Conservation (phyloP, 306 rosid species). For the Pterocarpus macrocarpus region DNA sequence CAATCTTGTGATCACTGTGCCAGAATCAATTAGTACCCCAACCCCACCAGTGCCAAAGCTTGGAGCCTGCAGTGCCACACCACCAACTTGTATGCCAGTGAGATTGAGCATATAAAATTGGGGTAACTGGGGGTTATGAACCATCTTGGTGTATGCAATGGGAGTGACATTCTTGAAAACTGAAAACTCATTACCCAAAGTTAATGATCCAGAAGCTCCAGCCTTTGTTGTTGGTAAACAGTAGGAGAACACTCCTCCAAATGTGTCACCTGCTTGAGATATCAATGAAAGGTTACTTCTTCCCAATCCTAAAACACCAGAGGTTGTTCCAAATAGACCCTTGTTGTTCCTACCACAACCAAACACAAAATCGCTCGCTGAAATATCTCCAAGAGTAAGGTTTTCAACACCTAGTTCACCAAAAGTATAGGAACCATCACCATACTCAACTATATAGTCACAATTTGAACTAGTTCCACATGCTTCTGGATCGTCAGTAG, state of each 20-base stretch:
- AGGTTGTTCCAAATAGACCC: slow-evolving; percentile 85
- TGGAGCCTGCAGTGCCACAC: slow-evolving; percentile 52
- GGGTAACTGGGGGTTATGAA: slow-evolving; percentile 65
- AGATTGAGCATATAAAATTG: slow-evolving; percentile 76
- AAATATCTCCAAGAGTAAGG: slow-evolving; percentile 62
- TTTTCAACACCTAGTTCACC: slow-evolving; percentile 67
- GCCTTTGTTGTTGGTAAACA: slow-evolving; percentile 74
- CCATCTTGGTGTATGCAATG: slow-evolving; percentile 76
- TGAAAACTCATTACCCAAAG: slow-evolving; percentile 72
- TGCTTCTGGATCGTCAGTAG: slow-evolving; percentile 45
- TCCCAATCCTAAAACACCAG: slow-evolving; percentile 86
- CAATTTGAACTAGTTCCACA: slow-evolving; percentile 60
- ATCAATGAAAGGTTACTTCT: slow-evolving; percentile 76
- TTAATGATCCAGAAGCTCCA: slow-evolving; percentile 78
- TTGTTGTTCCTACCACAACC: slow-evolving; percentile 86
- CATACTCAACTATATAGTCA: slow-evolving; percentile 68
- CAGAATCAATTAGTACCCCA: slow-evolving; percentile 77
- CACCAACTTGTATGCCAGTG: slow-evolving; percentile 73
- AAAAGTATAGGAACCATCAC: slow-evolving; percentile 79
- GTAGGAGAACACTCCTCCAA: slow-evolving; percentile 87
- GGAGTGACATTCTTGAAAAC: slow-evolving; percentile 70
- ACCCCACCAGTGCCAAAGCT: slow-evolving; percentile 54
- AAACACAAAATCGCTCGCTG: slow-evolving; percentile 59
- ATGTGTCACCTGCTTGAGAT: slow-evolving; percentile 67
- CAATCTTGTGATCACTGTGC: slow-evolving; percentile 83